Conservation (phyloP, 257 asterid species). For the Oldenlandia corymbosa region DNA sequence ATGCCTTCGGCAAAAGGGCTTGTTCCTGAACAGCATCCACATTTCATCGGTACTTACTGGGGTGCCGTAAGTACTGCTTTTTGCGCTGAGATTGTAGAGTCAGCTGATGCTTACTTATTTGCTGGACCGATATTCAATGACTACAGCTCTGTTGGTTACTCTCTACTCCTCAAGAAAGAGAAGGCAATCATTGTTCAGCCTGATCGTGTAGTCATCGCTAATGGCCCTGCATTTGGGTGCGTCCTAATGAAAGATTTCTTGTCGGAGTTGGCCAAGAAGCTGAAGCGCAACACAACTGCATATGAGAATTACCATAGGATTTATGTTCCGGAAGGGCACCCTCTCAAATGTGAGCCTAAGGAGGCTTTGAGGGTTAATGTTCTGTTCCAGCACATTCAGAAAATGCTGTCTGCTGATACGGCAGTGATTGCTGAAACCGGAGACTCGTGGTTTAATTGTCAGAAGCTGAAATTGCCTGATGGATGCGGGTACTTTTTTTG, state of each 20-base stretch:
- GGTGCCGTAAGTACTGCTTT: conserved; percentile 79
- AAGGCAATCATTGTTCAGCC: conserved; percentile 70
- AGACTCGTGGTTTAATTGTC: conserved; percentile 88
- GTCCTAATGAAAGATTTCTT: conserved; percentile 76
- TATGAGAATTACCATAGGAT: conserved; percentile 72
- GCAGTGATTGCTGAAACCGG: conserved; percentile 84
- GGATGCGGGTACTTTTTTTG: conserved; percentile 59
- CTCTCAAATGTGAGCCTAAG: conserved; percentile 45
- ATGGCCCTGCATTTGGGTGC: conserved; percentile 79
- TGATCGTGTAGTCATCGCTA: conserved; percentile 52
- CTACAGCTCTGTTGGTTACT: conserved; percentile 78
- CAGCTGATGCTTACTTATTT: conserved; percentile 77
- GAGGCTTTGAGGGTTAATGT: conserved; percentile 70
- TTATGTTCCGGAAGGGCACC: conserved; percentile 63
- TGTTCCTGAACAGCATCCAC: conserved; percentile 71
- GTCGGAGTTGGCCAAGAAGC: conserved; percentile 45
- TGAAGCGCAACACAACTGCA: conserved; percentile 57
- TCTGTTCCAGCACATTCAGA: conserved; percentile 64
- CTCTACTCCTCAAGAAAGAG: conserved; percentile 77
- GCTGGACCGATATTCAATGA: conserved; percentile 81
- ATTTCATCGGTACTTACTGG: conserved; percentile 80
- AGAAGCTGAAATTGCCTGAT: conserved; percentile 55
- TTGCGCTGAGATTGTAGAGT: conserved; percentile 80
- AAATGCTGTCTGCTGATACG: conserved; percentile 49
- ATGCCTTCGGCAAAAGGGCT: conserved; percentile 85